Evolutionary conservation across 2,329 filamentous ascomycete species (phyloP).

Genomic region (Fusarium sp.): DNA sequence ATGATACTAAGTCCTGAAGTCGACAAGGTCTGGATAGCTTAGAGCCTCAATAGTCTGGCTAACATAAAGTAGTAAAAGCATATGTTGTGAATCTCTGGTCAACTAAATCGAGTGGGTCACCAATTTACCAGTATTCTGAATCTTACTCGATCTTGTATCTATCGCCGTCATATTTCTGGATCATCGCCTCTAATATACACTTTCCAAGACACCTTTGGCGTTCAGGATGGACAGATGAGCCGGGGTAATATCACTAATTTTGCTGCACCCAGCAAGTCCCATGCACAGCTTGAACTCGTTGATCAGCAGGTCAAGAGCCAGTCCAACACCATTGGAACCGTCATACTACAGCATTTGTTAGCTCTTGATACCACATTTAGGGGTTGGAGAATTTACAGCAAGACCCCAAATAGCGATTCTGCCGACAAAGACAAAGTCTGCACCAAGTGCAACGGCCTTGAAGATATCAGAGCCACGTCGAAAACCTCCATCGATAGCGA

Average conservation of each 20-base stretch:
- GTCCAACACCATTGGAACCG: not conserved
- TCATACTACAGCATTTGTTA: not conserved
- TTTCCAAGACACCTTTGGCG: not conserved
- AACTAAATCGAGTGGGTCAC: accelerated
- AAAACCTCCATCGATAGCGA: not conserved
- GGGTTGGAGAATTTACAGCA: not conserved
- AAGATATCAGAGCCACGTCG: constrained; percentile 1
- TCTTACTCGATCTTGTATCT: accelerated
- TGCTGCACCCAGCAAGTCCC: constrained; percentile 1
- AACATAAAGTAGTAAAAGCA: too few relatives aligned
- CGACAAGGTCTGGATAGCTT: too few relatives aligned
- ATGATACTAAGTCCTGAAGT: too few relatives aligned
- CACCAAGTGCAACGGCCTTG: not conserved
- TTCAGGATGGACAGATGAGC: not conserved
- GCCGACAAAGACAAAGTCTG: not conserved
- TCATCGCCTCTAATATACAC: not conserved
- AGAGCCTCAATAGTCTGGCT: too few relatives aligned
- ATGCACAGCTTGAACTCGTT: not conserved
- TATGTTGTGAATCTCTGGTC: accelerated
- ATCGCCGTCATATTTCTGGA: too few relatives aligned
- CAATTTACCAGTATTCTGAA: accelerated
- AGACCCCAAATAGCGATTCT: constrained; percentile 4
- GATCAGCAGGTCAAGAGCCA: not conserved
- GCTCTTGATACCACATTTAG: accelerated
- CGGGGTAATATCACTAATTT: not conserved